phyloP scores from a whole-genome alignment of 805 yeast genomes.

The Ascoidea asiatica region DNA sequence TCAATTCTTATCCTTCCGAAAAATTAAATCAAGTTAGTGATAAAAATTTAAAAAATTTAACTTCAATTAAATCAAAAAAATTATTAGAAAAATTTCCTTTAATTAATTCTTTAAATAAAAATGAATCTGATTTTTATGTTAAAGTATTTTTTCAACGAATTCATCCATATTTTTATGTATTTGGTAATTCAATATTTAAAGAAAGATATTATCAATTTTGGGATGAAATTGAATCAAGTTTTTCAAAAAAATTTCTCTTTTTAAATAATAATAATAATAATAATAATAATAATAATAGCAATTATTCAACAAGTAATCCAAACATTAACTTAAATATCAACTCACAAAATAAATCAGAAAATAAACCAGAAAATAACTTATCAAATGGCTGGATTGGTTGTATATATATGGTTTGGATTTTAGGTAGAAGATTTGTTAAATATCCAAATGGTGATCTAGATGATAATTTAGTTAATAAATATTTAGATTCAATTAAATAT shows the following conservation, averaged over 20 bases:
- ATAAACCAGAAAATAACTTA: conserved; percentile 1
- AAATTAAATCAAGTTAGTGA: neutral
- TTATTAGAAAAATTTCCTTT: conserved; percentile 21
- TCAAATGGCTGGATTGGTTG: conserved; percentile 22
- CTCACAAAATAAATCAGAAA: neutral
- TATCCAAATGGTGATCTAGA: conserved; percentile 16
- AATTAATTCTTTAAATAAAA: conserved; percentile 18
- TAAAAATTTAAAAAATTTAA: too few relatives aligned
- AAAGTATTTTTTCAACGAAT: conserved; percentile 26
- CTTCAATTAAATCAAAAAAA: neutral
- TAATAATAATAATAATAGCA: too few relatives aligned
- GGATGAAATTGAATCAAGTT: conserved; percentile 19
- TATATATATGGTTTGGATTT: conserved; percentile 32
- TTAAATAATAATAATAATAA: too few relatives aligned
- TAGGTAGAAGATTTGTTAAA: conserved; percentile 22
- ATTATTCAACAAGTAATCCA: neutral
- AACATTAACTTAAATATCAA: too few relatives aligned
- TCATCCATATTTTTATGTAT: conserved; percentile 30
- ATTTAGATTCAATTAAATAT: conserved; percentile 27
- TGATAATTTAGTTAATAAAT: conserved; percentile 18
- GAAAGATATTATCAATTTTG: conserved; percentile 23
- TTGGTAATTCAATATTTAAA: conserved; percentile 21
- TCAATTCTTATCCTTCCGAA: neutral
- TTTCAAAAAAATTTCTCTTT: too few relatives aligned
- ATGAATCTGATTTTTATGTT: conserved; percentile 23